A percentile compares a stretch with the other conserved stretches of the same genome.
Evolutionary conservation across 495 filamentous ascomycete species (phyloP).

Genomic region (Penicillium roqueforti): DNA sequence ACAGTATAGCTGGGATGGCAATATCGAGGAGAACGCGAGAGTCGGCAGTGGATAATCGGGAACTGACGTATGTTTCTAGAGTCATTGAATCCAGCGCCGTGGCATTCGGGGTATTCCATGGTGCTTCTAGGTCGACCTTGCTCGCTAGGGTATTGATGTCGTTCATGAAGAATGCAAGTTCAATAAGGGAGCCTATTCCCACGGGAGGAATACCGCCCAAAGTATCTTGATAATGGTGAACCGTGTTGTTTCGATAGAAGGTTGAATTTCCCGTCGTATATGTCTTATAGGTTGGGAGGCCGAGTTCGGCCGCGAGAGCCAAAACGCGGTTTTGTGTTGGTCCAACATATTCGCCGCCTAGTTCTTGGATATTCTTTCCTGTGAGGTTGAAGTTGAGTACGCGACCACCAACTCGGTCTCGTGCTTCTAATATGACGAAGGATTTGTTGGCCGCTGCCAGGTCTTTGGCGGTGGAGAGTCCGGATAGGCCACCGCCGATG

Average conservation of each 20-base stretch:
- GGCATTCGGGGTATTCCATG: conserved; percentile 16
- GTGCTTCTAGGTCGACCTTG: conserved; percentile 7
- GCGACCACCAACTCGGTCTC: conserved; percentile 21
- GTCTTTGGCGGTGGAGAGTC: conserved; percentile 18
- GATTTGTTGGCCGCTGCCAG: conserved; percentile 13
- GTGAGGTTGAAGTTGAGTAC: conserved; percentile 4
- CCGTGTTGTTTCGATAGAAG: conserved; percentile 9
- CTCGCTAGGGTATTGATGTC: conserved; percentile 8
- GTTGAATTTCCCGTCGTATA: conserved; percentile 11
- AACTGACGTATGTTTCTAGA: conserved; percentile 4
- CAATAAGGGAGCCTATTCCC: not conserved
- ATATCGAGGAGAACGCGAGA: conserved; percentile 5
- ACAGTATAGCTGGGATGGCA: conserved; percentile 7
- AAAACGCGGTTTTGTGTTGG: conserved; percentile 16
- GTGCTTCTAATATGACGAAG: conserved; percentile 19
- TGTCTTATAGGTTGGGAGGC: conserved; percentile 9
- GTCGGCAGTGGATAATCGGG: not conserved
- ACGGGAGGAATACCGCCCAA: conserved; percentile 5
- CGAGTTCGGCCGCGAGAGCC: conserved; percentile 10
- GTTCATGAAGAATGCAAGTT: conserved; percentile 6
- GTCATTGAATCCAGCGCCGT: conserved; percentile 12
- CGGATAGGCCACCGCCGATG: conserved; percentile 20
- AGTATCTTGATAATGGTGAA: not conserved
- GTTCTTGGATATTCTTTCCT: conserved; percentile 3
- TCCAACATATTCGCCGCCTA: conserved; percentile 16